A percentile compares a stretch with the other conserved stretches of the same genome.
Conservation (phyloP, 2,329 filamentous ascomycete species). For the Colletotrichum limetticola region DNA sequence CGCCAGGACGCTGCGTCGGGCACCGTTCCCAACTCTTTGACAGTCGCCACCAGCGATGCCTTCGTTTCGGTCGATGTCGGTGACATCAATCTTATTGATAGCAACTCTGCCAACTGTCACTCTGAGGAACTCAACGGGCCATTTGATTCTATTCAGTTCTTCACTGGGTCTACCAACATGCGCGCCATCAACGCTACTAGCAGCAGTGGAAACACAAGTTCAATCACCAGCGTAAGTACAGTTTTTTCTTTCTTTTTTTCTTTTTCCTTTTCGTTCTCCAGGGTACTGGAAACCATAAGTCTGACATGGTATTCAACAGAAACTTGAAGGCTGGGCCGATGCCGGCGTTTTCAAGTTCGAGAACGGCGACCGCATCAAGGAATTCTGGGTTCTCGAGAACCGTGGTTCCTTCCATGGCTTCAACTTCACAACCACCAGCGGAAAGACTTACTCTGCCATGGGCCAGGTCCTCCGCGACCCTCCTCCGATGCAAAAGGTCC, state of each 20-base stretch:
- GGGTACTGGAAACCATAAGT: neutral
- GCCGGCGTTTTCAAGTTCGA: constrained; percentile 14
- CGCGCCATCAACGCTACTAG: constrained; percentile 16
- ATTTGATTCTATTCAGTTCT: constrained; percentile 14
- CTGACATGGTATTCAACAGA: neutral
- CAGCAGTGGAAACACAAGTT: constrained; percentile 9
- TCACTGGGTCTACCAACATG: constrained; percentile 17
- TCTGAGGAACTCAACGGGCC: constrained; percentile 16
- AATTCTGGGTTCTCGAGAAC: constrained; percentile 9
- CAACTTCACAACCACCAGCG: constrained; percentile 18
- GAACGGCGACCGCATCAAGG: constrained; percentile 7
- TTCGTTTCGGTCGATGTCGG: constrained; percentile 22
- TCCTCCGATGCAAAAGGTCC: constrained; percentile 4
- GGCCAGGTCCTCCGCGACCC: neutral
- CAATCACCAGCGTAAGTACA: constrained; percentile 12
- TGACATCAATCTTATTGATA: constrained; percentile 5
- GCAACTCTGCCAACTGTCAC: neutral
- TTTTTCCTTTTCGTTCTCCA: too few relatives aligned
- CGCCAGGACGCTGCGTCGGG: neutral
- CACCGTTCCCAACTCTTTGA: neutral
- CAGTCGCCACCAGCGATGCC: neutral
- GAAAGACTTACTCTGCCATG: constrained; percentile 5
- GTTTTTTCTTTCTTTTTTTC: too few relatives aligned
- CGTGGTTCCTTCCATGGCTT: constrained; percentile 4
- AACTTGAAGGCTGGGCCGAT: constrained; percentile 1